Base-by-base conservation (phyloP, 2,329 filamentous ascomycete species). In the Saccharata proteae region DNA sequence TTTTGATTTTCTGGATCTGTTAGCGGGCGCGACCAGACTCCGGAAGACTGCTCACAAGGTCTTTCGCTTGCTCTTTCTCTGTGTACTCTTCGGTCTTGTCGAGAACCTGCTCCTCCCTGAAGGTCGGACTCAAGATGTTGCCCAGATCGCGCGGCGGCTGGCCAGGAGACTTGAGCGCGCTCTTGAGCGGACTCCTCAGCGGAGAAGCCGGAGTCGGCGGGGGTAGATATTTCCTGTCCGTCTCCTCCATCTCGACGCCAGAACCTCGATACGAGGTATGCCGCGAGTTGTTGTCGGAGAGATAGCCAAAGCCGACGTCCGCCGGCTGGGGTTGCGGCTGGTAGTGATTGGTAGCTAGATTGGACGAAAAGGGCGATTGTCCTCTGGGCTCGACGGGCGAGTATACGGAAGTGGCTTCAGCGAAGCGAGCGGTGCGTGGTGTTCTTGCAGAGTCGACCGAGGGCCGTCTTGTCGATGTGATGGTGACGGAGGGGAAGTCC, bases 281-380 rank as follows among this genome's bases (percentile, higher is more conserved):
- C 17, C 28, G 26, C 4, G 34, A 36, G 11, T 61, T 53, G 40
- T 65, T 60, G 44, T 67, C 67, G 46, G 73, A 68, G 51, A 94
- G 80, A 61, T 93, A 94, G 54, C 86, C 85, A 57, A 96, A 94
- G 43, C 86, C 86, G 42, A 93, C 73, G 60, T 93, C 85, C 37
- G 77, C 81, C 18, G 86, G 80, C 51, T 84, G 78, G 32, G 76
- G 62, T 52, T 80, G 71, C 32, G 70, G 64, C 43, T 65, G 59
- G 52, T 71, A 61, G 50, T 67, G 59, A 45, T 64, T 64, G 25
- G 67, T 66, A 24, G 71, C 67, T 28, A 68, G 65, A 39, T 76
- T 69, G 44, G 65, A 64, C n/a, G n/a, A 16, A 45, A 80, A 80
- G 6, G 74, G 72, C 18, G 67, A 65, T 36, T 54, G 54, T 22